Percentiles rank a stretch among this genome's conserved stretches.
These are phyloP conservation scores for Aristolochia fimbriata DNA, from an alignment of 164 flowering plant species.

Conservation along the genomic window DNA sequence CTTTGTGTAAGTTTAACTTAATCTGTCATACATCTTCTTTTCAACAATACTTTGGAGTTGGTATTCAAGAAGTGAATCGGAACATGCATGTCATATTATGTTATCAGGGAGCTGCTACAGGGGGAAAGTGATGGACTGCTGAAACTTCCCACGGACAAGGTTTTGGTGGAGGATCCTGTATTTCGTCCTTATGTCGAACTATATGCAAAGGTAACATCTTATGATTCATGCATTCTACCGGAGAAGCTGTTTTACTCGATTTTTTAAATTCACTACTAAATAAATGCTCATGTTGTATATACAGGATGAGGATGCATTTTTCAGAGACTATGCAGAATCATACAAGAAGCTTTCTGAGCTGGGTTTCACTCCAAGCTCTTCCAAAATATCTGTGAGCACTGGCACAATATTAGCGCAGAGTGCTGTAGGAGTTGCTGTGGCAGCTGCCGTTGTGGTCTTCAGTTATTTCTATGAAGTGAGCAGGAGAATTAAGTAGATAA, in stretches of 20 bases:
- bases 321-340: constrained; percentile 70
- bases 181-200: constrained; percentile 48
- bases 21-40: no score
- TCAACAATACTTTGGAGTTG: not conserved
- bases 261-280: no score
- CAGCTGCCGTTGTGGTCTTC: constrained; percentile 49
- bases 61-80: not conserved
- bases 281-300: not conserved
- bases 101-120: constrained; percentile 62
- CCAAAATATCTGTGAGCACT: constrained; percentile 17
- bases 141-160: constrained; percentile 71
- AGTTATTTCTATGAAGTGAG: constrained; percentile 48
- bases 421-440: constrained; percentile 59
- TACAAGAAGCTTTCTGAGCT: constrained; percentile 92
- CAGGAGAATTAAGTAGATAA: constrained; percentile 1
- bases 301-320: constrained; percentile 64
- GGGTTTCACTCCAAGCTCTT: constrained; percentile 30
- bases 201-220: constrained; percentile 60
- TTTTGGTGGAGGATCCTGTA: constrained; percentile 54
- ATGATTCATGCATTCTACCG: no score
- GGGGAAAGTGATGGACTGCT: constrained; percentile 43
- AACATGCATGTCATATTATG: not conserved
- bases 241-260: no score
- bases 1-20: constrained; percentile 49
- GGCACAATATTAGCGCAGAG: constrained; percentile 37